Base-by-base conservation (phyloP, 1,284 basidiomycete genomes). In the Cutaneotrichosporon sp. region DNA sequence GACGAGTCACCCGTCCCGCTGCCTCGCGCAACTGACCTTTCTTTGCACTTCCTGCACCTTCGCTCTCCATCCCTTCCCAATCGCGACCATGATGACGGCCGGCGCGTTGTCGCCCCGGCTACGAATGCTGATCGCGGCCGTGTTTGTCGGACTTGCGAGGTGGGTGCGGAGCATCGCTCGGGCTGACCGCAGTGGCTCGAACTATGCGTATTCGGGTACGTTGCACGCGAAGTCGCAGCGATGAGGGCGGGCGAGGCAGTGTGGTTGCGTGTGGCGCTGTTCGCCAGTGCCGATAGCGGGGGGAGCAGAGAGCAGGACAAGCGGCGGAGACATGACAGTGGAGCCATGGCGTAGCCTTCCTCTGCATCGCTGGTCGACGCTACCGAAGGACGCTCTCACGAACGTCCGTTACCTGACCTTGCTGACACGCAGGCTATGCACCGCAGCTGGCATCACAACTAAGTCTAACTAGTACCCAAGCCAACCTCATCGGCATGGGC, bases 361-460 rank as follows among this genome's bases (percentile, higher is more conserved):
- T 31, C 29, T 31, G 10, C 29, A 14, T 31, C 16, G 33, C 33
- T 7, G 14, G 16, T 7, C 10, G 33, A 34, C 19, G 3, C 33
- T 11, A 12, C 11, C 24, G 39, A 20, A n/a, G 17, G 10, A 25
- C n/a, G 24, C 19, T 7, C 24, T 17, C 12, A 14, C 3, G 34
- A n/a, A n/a, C 8, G 19, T 12, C 39, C 3, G 25, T 25, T 4
- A 24, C 3, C 11, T 29, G 41, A 43, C 25, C 25, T 20, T 11
- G n/a, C 45, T 54, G 37, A 54, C 43, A 2, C 29, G n/a, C 65
- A 85, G 88, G 86, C 2, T 91, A 90, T 67, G 83, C 84, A 0
- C 88, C 88, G 0, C 88, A 90, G 67, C 77, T 91, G 3, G 85
- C 84, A 2, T 72, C 81, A 14, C 80, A 82, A 33, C 78, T 90